Percentiles rank a stretch among this genome's conserved stretches.
Conservation (phyloP, 768 basidiomycete species). For the Mycena epipterygia region DNA sequence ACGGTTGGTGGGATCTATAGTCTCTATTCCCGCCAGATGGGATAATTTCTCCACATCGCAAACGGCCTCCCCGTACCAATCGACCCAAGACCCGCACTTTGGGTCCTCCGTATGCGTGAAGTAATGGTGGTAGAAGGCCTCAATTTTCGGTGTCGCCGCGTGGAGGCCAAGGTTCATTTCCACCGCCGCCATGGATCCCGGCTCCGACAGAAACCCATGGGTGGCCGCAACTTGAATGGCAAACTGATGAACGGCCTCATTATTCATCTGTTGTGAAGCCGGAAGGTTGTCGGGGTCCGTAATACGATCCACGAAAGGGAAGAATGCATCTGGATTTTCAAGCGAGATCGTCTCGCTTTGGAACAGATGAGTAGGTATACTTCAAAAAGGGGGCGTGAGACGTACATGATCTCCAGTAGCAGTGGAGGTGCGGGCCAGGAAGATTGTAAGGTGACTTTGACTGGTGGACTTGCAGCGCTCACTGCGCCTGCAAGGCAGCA, state of each 20-base stretch:
- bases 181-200: slow-evolving; percentile 67
- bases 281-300: slow-evolving; percentile 63
- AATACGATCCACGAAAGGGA: slow-evolving; percentile 79
- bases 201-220: slow-evolving; percentile 62
- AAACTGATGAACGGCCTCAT: slow-evolving; percentile 67
- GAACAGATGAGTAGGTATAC: slow-evolving; percentile 9
- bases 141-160: slow-evolving; percentile 82
- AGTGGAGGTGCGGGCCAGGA: slow-evolving; percentile 77
- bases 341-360: slow-evolving; percentile 87
- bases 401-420: slow-evolving; percentile 76
- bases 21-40: slow-evolving; percentile 64
- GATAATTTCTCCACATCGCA: slow-evolving; percentile 76
- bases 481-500: slow-evolving; percentile 12
- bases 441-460: slow-evolving; percentile 71
- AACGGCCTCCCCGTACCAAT: slow-evolving; percentile 83
- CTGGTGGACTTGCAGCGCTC: slow-evolving; percentile 55
- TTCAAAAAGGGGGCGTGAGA: not conserved
- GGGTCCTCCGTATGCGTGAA: slow-evolving; percentile 49
- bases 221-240: slow-evolving; percentile 65
- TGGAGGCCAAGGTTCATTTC: slow-evolving; percentile 85
- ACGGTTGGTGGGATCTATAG: slow-evolving; percentile 56
- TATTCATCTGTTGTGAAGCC: slow-evolving; percentile 50
- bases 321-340: slow-evolving; percentile 81
- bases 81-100: slow-evolving; percentile 82
- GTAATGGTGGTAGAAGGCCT: slow-evolving; percentile 88